Evolutionary conservation across 139 green algal species (phyloP), one percentile per base, ranked within the genome.

Genomic region (Choricystis sp.): DNA sequence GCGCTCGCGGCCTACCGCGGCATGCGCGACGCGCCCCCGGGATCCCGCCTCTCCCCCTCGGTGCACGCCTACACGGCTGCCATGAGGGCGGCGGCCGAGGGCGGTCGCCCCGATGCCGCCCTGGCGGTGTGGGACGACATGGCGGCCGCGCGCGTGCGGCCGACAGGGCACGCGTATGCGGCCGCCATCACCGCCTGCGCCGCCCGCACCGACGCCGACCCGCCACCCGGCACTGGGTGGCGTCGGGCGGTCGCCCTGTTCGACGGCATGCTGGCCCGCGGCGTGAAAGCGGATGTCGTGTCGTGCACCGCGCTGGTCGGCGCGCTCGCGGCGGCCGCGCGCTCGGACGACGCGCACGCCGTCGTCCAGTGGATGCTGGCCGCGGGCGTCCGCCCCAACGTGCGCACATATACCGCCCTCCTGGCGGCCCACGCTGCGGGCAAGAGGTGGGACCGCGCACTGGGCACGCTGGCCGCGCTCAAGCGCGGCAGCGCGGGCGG

Each of bases 401-500:
- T 88, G 66, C 76, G 86, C 64, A 95, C 87, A 14, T 93, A 90
- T 73, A 90, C 87, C 0, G 87, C 87, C 3, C 75, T 94, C n/a
- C 60, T 86, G 57, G 74, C 73, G 1, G 83, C 86, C 14, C 74
- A 92, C 61, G 85, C 77, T 68, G 83, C 83, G 48, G 85, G 75
- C 1, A 55, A 75, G 62, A 76, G 88, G 60, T 93, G 85, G 82
- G 67, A 77, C 16, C 70, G 80, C 16, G 87, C 85, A 0, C 60
- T 83, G 57, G 68, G 77, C 26, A 65, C 86, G 59, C 74, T 95
- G 48, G 29, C 63, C 29, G 66, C 61, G 16, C 60, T 72, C 56
- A 71, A 79, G 31, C 40, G 9, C 9, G 9, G 9, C 40, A 25
- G 4, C 0, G 31, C 52, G 4, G 56, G 60, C 31, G 30, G 55